Conservation (phyloP, 73 alveolate genomes). For the Stentor roeselii region DNA sequence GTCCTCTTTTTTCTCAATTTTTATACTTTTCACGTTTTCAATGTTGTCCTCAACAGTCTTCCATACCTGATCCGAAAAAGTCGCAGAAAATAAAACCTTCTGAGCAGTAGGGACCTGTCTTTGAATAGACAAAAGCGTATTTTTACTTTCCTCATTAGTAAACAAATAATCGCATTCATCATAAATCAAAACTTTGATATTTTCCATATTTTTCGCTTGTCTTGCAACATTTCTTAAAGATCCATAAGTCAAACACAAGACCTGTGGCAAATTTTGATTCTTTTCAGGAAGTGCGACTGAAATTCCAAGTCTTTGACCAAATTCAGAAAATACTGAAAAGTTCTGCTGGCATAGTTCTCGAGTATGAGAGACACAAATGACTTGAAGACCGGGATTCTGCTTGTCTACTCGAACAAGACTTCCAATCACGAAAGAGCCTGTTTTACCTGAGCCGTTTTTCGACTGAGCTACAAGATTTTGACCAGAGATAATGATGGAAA, state of each 20-base stretch:
- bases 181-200: not conserved
- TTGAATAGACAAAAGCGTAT: not conserved
- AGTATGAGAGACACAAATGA: not conserved
- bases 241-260: not conserved
- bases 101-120: not conserved
- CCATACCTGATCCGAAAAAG: not conserved
- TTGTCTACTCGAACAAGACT: slow-evolving; percentile 13
- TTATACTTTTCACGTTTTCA: not conserved
- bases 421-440: slow-evolving; percentile 59
- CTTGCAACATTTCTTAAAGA: not conserved
- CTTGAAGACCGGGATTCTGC: not conserved
- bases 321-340: not conserved
- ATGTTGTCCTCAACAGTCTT: not conserved
- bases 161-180: not conserved
- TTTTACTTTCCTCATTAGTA: not conserved
- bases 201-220: not conserved
- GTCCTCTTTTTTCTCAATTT: slow-evolving; percentile 6
- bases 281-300: not conserved
- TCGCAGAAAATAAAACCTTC: slow-evolving; percentile 12
- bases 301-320: not conserved
- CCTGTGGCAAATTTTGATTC: not conserved
- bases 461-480: slow-evolving; percentile 87
- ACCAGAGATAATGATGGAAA: slow-evolving; percentile 82
- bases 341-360: not conserved
- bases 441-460: slow-evolving; percentile 86